Conservation (phyloP, 192 early-diverging fungal species). For the Coemansia sp. region DNA sequence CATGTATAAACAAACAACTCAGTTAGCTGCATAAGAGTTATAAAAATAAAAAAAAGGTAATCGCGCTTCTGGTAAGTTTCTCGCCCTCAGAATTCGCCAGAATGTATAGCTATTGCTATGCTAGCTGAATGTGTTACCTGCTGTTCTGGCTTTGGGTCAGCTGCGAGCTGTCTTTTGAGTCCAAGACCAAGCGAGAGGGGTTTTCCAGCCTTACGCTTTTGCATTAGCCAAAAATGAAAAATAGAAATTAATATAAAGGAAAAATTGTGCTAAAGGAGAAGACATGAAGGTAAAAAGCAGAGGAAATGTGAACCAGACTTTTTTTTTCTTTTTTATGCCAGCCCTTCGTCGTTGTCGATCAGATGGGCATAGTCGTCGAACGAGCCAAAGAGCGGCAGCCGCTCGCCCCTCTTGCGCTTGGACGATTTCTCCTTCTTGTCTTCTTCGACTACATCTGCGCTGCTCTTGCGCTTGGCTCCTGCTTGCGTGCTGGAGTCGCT, state of each 20-base stretch:
- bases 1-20: not conserved
- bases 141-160: conserved; percentile 5
- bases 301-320: not conserved
- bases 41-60: not conserved
- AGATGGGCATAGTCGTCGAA: conserved; percentile 68
- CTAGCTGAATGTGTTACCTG: conserved; percentile 14
- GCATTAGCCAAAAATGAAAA: conserved; percentile 21
- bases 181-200: conserved; percentile 23
- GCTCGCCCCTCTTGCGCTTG: conserved; percentile 60
- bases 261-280: conserved; percentile 4
- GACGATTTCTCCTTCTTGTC: conserved; percentile 20
- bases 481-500: conserved; percentile 9
- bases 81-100: not conserved
- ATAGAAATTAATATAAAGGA: not conserved
- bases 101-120: not conserved
- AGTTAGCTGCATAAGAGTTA: not conserved
- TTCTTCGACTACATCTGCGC: not conserved
- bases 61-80: not conserved
- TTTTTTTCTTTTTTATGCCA: conserved; percentile 16
- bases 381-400: conserved; percentile 68
- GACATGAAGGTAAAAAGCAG: not conserved
- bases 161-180: not conserved
- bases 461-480: conserved; percentile 43
- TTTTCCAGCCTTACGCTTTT: conserved; percentile 30
- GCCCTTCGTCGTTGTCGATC: conserved; percentile 46